A percentile compares a stretch with the other conserved stretches of the same genome.
Conservation (phyloP, 805 yeast species). For the Pichia scutulata region DNA sequence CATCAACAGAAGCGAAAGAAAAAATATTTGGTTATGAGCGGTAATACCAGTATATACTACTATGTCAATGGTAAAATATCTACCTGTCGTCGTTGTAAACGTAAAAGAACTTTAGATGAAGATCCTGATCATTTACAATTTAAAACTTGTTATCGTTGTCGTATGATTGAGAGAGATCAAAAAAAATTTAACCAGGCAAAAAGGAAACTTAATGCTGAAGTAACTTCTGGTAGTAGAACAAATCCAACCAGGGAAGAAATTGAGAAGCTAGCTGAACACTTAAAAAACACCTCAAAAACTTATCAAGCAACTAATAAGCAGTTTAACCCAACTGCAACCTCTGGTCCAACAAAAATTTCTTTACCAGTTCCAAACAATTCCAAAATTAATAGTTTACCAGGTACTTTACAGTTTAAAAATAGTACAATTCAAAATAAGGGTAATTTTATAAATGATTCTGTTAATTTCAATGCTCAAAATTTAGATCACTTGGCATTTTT, state of each 20-base stretch:
- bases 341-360: constrained; percentile 9
- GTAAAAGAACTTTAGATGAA: constrained; percentile 48
- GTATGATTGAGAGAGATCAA: constrained; percentile 43
- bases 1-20: background rate
- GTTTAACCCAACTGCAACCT: constrained; percentile 14
- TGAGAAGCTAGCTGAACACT: constrained; percentile 13
- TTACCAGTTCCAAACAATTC: background rate
- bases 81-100: constrained; percentile 49
- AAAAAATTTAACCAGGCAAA: constrained; percentile 25
- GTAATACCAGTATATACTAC: constrained; percentile 11
- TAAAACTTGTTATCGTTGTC: constrained; percentile 51
- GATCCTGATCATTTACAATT: constrained; percentile 49
- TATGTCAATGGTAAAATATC: constrained; percentile 29
- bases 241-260: constrained; percentile 15
- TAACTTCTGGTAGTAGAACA: constrained; percentile 12
- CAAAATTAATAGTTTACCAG: background rate
- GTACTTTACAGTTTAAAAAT: constrained; percentile 7
- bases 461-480: constrained; percentile 1
- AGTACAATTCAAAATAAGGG: constrained; percentile 1
- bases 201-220: constrained; percentile 16
- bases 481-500: constrained; percentile 13
- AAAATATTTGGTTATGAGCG: background rate
- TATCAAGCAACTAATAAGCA: constrained; percentile 8
- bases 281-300: constrained; percentile 9
- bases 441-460: constrained; percentile 1